Conservation (phyloP, 139 green algal genomes). For the Picochlorum costavermella region DNA sequence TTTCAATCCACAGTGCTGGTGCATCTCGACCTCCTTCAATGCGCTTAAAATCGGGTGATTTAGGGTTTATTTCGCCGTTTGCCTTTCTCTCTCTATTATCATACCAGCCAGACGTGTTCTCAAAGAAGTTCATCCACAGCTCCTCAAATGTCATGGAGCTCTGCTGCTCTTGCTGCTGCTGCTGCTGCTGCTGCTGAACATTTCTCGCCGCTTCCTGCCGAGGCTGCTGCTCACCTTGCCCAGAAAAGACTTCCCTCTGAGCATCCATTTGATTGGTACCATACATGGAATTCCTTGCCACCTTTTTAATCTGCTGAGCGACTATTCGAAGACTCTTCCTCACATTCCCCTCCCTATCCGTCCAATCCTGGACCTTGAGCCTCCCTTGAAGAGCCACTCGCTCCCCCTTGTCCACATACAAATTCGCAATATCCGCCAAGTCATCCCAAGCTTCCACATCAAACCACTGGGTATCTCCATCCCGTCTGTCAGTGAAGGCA, state of each 20-base stretch:
- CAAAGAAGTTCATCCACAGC: constrained; percentile 20
- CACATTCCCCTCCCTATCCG: constrained; percentile 6
- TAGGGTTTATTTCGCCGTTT: constrained; percentile 8
- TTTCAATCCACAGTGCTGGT: constrained; percentile 22
- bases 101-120: constrained; percentile 9
- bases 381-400: constrained; percentile 17
- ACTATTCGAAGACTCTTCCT: constrained; percentile 27
- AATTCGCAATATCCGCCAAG: constrained; percentile 13
- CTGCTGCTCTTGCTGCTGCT: not conserved
- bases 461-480: constrained; percentile 23
- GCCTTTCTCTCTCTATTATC: constrained; percentile 12
- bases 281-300: constrained; percentile 4
- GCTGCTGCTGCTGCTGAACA: constrained; percentile 7
- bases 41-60: constrained; percentile 22
- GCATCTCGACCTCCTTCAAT: constrained; percentile 14
- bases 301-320: constrained; percentile 54
- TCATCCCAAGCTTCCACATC: constrained; percentile 26
- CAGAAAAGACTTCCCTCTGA: not conserved
- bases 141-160: constrained; percentile 10
- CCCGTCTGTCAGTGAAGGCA: constrained; percentile 10
- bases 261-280: not conserved
- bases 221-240: not conserved
- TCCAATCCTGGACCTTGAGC: constrained; percentile 22
- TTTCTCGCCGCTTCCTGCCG: not conserved
- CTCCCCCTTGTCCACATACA: constrained; percentile 22